phyloP scores from a whole-genome alignment of 192 early-diverging fungal species.

The Coemansia reversa region DNA sequence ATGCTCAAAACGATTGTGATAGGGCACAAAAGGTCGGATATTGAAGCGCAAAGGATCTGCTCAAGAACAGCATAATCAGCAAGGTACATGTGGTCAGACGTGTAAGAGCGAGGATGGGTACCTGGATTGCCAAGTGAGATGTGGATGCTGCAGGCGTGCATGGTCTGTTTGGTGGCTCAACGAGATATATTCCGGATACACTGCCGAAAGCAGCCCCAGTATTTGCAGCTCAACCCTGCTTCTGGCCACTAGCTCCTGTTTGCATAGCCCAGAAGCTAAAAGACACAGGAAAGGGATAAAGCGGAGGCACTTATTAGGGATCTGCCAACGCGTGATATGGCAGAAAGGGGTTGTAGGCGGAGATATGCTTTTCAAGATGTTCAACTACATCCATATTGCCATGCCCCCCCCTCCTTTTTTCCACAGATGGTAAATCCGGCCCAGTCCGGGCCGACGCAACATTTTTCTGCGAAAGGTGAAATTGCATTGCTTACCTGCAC shows the following conservation, averaged over 20 bases:
- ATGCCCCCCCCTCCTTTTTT: background rate
- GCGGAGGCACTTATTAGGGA: constrained; percentile 3
- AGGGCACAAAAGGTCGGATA: background rate
- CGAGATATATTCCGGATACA: background rate
- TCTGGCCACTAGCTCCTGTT: background rate
- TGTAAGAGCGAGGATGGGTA: background rate
- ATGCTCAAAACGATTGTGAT: background rate
- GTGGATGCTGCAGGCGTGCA: background rate
- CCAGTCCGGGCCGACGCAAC: background rate
- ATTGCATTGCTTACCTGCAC: constrained; percentile 57
- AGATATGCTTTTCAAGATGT: background rate
- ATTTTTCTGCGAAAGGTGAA: background rate
- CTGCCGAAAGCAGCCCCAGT: background rate
- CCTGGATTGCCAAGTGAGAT: background rate
- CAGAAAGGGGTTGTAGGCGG: background rate
- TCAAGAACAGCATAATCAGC: background rate
- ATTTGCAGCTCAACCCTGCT: background rate
- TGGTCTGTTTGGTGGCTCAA: background rate
- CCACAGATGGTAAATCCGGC: background rate
- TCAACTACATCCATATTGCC: background rate
- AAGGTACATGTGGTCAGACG: background rate
- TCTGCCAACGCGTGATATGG: constrained; percentile 4
- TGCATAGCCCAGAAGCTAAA: constrained; percentile 3
- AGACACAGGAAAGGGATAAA: background rate
- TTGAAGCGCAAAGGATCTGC: background rate